phyloP scores from a whole-genome alignment of 805 yeast genomes.

The Ogataea polymorpha region DNA sequence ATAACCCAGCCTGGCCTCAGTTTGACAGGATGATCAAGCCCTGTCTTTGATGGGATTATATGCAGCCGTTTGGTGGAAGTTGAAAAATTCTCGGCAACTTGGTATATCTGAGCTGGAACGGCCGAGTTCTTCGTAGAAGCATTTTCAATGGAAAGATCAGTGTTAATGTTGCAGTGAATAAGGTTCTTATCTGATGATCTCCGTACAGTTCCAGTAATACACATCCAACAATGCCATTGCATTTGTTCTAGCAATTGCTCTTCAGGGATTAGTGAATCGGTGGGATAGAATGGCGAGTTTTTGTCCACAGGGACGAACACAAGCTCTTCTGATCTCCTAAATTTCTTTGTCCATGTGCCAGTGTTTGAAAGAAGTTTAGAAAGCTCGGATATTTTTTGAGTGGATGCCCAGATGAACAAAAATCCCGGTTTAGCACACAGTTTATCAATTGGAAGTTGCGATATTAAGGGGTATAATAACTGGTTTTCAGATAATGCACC shows the following conservation, averaged over 20 bases:
- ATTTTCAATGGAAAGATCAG: constrained; percentile 77
- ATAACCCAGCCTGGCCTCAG: constrained; percentile 89
- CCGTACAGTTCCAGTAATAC: constrained; percentile 90
- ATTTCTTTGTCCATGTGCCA: constrained; percentile 50
- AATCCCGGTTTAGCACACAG: constrained; percentile 84
- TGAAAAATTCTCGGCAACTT: constrained; percentile 84
- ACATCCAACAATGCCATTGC: constrained; percentile 98
- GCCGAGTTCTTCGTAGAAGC: constrained; percentile 38
- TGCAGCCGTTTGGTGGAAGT: constrained; percentile 80
- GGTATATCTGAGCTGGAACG: constrained; percentile 74
- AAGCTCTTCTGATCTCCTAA: constrained; percentile 86
- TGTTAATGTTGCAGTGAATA: constrained; percentile 89
- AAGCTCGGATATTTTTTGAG: constrained; percentile 64
- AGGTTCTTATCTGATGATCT: constrained; percentile 79
- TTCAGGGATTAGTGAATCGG: constrained; percentile 41
- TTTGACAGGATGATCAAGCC: constrained; percentile 58
- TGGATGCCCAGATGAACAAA: constrained; percentile 83
- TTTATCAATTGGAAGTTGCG: constrained; percentile 65
- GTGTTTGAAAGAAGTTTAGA: constrained; percentile 43
- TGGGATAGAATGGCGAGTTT: constrained; percentile 64
- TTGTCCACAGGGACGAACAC: constrained; percentile 74
- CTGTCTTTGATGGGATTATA: constrained; percentile 73
- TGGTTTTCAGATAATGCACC: constrained; percentile 81
- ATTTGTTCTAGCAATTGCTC: constrained; percentile 59
- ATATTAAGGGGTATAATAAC: constrained; percentile 57